phyloP scores from a whole-genome alignment of 176 grass and related monocot genomes.

The Rhynchospora breviuscula region DNA sequence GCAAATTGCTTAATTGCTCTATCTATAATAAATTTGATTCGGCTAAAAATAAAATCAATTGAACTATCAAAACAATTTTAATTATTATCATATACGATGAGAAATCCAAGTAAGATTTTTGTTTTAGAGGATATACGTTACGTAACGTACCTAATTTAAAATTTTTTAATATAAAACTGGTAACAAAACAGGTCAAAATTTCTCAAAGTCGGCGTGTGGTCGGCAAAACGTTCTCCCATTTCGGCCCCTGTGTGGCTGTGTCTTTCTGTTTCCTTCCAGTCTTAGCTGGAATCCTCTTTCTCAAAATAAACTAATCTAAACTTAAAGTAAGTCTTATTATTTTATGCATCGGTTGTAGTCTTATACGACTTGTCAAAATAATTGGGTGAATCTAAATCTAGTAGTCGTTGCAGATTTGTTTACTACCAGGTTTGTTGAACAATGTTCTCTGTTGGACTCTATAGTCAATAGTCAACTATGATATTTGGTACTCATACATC shows the following conservation, averaged over 20 bases:
- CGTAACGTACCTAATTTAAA: background rate
- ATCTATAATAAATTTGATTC: background rate
- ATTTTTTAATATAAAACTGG: background rate
- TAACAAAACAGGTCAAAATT: background rate
- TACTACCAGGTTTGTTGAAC: conserved; percentile 1
- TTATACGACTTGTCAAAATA: background rate
- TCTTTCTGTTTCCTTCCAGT: background rate
- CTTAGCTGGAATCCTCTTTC: conserved; percentile 24
- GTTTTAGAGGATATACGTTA: background rate
- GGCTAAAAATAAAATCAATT: background rate
- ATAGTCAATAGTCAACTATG: conserved; percentile 12
- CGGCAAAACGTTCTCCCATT: conserved; percentile 7
- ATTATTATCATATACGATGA: background rate
- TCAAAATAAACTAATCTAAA: background rate
- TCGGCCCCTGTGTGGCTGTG: background rate
- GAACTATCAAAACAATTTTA: background rate
- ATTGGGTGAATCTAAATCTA: conserved; percentile 2
- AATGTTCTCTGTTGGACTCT: background rate
- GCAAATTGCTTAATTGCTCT: background rate
- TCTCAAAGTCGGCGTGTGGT: background rate
- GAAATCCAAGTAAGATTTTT: background rate
- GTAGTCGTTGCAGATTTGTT: conserved; percentile 24
- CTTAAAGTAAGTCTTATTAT: background rate
- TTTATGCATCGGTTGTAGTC: background rate
- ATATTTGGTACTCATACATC: background rate